Base-by-base conservation (phyloP, 2,329 filamentous ascomycete species). In the Trichoderma atroviride region DNA sequence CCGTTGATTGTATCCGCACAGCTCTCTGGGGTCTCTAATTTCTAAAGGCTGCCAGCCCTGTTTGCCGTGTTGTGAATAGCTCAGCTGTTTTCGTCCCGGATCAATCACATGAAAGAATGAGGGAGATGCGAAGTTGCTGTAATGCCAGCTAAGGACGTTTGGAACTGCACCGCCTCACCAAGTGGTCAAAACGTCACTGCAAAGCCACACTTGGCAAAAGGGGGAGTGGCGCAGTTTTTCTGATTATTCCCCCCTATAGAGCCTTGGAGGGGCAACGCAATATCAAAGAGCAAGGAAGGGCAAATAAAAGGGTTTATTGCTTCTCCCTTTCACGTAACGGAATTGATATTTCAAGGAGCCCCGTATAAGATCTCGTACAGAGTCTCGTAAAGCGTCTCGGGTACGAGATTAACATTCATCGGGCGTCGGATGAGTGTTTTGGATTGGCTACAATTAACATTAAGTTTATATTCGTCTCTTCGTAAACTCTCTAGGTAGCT, bases 141-240 rank as follows among this genome's bases (percentile, higher is more conserved):
- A 65, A 68, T 53, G 70, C 69, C 69, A 70, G 56, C 69, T 29
- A 58, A 61, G 50, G 55, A 59, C 61, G 69, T 62, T 62, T 40
- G 37, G 47, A 59, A 50, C 33, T 35, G 68, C 68, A 65, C 68
- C 60, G 68, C 68, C 68, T 60, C 68, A 69, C n/a, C 43, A 9
- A 47, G 9, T 64, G 61, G 50, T 19, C 29, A 50, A n/a, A 47
- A 69, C 68, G 68, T 69, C 68, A 69, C 61, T 52, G 68, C 61
- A 56, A 63, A 55, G 68, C 68, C 68, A 65, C 68, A 40, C 29
- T 52, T 52, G 63, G 53, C 63, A 66, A 66, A 69, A 65, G 47
- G 61, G 68, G 68, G 61, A 59, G 63, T 67, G 63, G 63, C 63
- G 63, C 63, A 52, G 40, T n/a, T 63, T 29, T 13, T 22, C 29